Conservation (phyloP, 1,284 basidiomycete genomes). For the Ganoderma leucocontextum region DNA sequence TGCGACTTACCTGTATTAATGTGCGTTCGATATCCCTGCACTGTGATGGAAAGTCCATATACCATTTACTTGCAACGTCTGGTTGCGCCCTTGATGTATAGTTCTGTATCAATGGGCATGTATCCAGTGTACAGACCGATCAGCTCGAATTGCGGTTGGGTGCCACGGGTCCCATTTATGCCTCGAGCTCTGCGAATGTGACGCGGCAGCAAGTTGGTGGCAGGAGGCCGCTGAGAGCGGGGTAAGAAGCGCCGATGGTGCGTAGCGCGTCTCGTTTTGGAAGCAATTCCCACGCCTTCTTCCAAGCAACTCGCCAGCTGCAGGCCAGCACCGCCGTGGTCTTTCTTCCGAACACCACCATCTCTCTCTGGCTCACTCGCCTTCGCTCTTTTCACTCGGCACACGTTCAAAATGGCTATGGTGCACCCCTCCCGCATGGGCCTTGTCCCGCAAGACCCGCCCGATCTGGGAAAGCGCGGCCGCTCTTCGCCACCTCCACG, state of each 20-base stretch:
- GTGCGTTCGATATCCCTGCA: too few species aligned
- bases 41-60: too few species aligned
- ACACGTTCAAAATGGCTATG: slow-evolving; percentile 56
- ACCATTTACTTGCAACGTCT: too few species aligned
- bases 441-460: slow-evolving; percentile 55
- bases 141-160: too few species aligned
- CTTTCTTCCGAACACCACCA: slow-evolving; percentile 4
- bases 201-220: too few species aligned
- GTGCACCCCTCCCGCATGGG: slow-evolving; percentile 70
- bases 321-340: neutral
- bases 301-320: neutral
- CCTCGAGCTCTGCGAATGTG: too few species aligned
- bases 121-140: too few species aligned
- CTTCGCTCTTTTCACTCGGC: neutral
- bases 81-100: too few species aligned
- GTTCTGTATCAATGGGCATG: too few species aligned
- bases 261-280: neutral
- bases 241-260: slow-evolving; percentile 9
- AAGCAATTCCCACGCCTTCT: slow-evolving; percentile 6
- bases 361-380: neutral
- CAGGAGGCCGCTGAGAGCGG: too few species aligned
- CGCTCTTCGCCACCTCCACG: slow-evolving; percentile 39
- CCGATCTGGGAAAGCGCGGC: slow-evolving; percentile 24
- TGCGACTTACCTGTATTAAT: too few species aligned
- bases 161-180: too few species aligned